These are phyloP conservation scores for Emericellopsis terricola DNA, from an alignment of 495 filamentous ascomycete genomes.

Conservation along the genomic window DNA sequence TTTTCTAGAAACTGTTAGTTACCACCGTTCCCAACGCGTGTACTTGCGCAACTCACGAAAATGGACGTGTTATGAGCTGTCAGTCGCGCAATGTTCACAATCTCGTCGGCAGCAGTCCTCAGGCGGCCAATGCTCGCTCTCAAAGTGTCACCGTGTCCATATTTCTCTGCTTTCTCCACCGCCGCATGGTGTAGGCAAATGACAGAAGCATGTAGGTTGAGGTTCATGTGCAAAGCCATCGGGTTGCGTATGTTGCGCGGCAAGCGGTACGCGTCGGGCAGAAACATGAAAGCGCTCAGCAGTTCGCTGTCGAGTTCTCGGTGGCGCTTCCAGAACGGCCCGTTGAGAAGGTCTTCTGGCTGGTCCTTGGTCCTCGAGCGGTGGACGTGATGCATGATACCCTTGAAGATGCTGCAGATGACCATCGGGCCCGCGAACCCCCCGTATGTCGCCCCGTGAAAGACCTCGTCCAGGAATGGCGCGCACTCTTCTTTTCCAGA, in stretches of 20 bases:
- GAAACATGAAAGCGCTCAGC: slow-evolving; percentile 25
- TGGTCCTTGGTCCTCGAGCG: slow-evolving; percentile 17
- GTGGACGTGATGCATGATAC: slow-evolving; percentile 22
- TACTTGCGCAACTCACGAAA: slow-evolving; percentile 7
- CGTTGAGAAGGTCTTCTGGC: slow-evolving; percentile 19
- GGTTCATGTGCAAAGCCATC: slow-evolving; percentile 21
- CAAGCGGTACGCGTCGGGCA: slow-evolving; percentile 22
- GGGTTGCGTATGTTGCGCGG: slow-evolving; percentile 17
- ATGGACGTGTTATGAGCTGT: slow-evolving; percentile 11
- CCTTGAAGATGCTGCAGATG: slow-evolving; percentile 20
- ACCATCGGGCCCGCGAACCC: slow-evolving; percentile 20
- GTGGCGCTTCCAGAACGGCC: slow-evolving; percentile 26
- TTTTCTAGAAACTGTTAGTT: slow-evolving; percentile 9
- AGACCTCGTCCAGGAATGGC: slow-evolving; percentile 15
- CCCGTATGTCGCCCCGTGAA: slow-evolving; percentile 18
- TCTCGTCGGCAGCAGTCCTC: slow-evolving; percentile 20
- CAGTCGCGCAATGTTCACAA: slow-evolving; percentile 23
- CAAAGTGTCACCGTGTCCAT: slow-evolving; percentile 13
- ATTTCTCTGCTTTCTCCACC: slow-evolving; percentile 19
- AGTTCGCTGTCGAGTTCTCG: slow-evolving; percentile 26
- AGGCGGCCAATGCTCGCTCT: slow-evolving; percentile 14
- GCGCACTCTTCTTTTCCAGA: slow-evolving; percentile 15
- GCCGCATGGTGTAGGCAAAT: slow-evolving; percentile 26
- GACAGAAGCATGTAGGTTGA: slow-evolving; percentile 24
- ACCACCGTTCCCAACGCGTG: not conserved